A percentile compares a stretch with the other conserved stretches of the same genome.
phyloP scores from a whole-genome alignment of 2,329 filamentous ascomycete species.

The Ophidiomyces ophidiicola region DNA sequence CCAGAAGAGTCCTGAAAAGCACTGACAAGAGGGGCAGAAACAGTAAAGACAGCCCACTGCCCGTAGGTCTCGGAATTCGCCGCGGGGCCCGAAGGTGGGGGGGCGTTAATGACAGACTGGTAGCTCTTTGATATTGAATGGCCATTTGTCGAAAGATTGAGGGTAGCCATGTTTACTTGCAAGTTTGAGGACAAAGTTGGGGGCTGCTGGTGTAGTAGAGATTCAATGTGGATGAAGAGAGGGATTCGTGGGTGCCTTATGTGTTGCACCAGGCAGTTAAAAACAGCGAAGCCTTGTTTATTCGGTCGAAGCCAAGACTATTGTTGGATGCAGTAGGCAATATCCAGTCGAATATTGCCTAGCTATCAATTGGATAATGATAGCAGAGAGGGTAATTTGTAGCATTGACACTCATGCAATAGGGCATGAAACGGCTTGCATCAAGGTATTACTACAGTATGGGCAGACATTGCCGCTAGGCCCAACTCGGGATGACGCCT shows the following conservation, averaged over 20 bases:
- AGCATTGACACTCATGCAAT: no score
- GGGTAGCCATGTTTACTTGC: slow-evolving; percentile 52
- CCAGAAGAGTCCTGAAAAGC: slow-evolving; percentile 68
- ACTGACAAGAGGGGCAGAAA: slow-evolving; percentile 81
- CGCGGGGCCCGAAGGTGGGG: slow-evolving; percentile 44
- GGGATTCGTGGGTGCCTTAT: neutral
- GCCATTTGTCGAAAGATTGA: slow-evolving; percentile 68
- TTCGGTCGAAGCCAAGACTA: no score
- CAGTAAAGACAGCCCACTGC: slow-evolving; percentile 89
- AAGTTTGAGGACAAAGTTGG: no score
- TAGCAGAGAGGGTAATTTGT: no score
- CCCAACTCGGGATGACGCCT: neutral
- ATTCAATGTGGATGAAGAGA: neutral
- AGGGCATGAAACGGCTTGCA: no score
- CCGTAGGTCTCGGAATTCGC: slow-evolving; percentile 66
- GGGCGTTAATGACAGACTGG: slow-evolving; percentile 52
- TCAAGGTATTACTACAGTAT: no score
- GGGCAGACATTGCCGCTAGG: neutral
- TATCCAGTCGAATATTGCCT: no score
- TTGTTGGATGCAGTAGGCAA: no score
- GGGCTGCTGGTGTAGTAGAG: no score
- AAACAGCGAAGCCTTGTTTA: no score
- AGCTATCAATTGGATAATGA: no score
- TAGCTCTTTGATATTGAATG: slow-evolving; percentile 70
- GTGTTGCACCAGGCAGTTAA: no score